Evolutionary conservation across 495 filamentous ascomycete species (phyloP).

Genomic region (Chaetomium fimeti): DNA sequence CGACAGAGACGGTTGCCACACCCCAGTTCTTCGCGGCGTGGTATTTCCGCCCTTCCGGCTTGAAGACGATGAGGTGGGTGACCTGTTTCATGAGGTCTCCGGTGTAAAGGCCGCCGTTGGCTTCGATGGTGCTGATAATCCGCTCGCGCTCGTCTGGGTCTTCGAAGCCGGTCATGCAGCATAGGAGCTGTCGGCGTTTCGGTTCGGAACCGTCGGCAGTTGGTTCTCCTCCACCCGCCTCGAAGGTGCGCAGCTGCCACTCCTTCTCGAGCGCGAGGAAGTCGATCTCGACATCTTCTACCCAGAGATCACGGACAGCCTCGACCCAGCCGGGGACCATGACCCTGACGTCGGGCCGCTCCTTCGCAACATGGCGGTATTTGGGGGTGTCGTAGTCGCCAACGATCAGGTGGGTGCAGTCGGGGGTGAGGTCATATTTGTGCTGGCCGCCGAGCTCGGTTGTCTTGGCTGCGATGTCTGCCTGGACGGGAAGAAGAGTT

Average conservation of each 20-base stretch:
- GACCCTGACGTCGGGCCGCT: conserved; percentile 78
- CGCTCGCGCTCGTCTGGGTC: conserved; percentile 67
- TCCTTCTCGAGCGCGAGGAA: conserved; percentile 56
- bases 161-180: conserved; percentile 89
- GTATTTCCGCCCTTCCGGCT: conserved; percentile 82
- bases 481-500: conserved; percentile 46
- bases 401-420: conserved; percentile 92
- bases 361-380: conserved; percentile 91
- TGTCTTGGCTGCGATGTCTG: conserved; percentile 64
- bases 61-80: conserved; percentile 80
- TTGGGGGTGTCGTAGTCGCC: conserved; percentile 85
- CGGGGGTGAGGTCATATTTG: conserved; percentile 87
- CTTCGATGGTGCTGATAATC: conserved; percentile 58
- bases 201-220: conserved; percentile 24
- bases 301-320: conserved; percentile 78
- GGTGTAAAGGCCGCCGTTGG: conserved; percentile 76
- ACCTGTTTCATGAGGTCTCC: conserved; percentile 82
- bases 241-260: conserved; percentile 47
- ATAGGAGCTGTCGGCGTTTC: conserved; percentile 54
- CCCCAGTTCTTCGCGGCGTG: conserved; percentile 76
- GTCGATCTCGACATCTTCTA: conserved; percentile 75
- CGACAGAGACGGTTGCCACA: conserved; percentile 69
- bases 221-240: conserved; percentile 40
- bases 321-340: conserved; percentile 80
- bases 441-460: conserved; percentile 82